phyloP scores from a whole-genome alignment of 345 rosid genomes.

The Arabidopsis arenosa region DNA sequence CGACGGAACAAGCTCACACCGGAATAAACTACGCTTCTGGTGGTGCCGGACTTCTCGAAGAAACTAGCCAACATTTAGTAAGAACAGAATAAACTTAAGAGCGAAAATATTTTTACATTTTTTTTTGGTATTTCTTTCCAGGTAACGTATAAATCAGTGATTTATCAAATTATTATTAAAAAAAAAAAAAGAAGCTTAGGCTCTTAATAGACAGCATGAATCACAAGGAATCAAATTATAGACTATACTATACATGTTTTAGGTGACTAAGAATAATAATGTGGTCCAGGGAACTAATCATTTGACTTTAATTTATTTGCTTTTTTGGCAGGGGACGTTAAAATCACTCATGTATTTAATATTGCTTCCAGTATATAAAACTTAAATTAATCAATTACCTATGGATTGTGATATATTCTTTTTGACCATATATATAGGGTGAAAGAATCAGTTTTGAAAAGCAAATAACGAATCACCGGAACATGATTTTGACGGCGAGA shows the following conservation, averaged over 20 bases:
- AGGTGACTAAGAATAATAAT: background rate
- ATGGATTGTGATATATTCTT: background rate
- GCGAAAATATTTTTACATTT: background rate
- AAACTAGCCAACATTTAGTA: conserved; percentile 62
- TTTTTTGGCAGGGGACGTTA: background rate
- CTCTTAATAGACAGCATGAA: no score
- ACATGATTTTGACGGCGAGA: conserved; percentile 28
- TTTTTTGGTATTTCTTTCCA: background rate
- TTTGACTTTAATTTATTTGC: background rate
- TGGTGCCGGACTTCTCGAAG: conserved; percentile 60
- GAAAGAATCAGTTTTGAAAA: conserved; percentile 41
- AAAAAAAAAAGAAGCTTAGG: no score
- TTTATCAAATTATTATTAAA: no score
- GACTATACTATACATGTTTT: background rate
- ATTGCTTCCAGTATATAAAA: background rate
- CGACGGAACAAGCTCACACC: conserved; percentile 38
- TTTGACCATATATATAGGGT: conserved; percentile 48
- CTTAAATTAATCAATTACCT: background rate
- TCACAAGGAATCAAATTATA: background rate
- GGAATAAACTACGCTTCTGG: conserved; percentile 78
- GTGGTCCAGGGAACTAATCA: conserved; percentile 3
- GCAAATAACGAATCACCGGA: conserved; percentile 52
- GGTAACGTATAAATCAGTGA: background rate
- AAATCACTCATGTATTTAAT: background rate
- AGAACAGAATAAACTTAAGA: background rate